phyloP scores from a whole-genome alignment of 805 yeast species.

The Sugiyamaella smithiae region DNA sequence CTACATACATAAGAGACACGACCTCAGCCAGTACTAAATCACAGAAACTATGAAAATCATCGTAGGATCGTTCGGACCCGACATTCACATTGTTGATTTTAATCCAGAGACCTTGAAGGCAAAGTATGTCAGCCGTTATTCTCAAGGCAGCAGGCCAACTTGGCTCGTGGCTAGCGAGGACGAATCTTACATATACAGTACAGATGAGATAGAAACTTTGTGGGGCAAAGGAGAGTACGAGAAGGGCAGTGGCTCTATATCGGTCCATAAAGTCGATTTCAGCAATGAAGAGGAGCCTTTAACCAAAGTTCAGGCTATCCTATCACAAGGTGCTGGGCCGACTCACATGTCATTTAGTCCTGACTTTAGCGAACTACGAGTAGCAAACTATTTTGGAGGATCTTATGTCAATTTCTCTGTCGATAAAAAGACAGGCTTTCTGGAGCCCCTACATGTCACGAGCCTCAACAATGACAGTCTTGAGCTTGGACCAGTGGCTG shows the following conservation, averaged over 20 bases:
- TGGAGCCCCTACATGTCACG: conserved; percentile 4
- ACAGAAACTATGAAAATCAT: conserved; percentile 13
- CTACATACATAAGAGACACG: no score
- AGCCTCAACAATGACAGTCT: not conserved
- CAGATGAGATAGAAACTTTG: conserved; percentile 11
- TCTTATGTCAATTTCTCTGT: conserved; percentile 1
- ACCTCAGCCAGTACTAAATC: no score
- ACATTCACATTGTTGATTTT: conserved; percentile 10
- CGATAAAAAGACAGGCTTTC: conserved; percentile 3
- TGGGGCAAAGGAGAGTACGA: conserved; percentile 10
- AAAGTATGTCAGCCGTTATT: not conserved
- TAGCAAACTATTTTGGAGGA: conserved; percentile 15
- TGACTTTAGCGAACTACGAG: not conserved
- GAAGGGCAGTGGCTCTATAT: conserved; percentile 7
- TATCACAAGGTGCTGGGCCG: conserved; percentile 13
- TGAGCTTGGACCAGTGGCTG: conserved; percentile 11
- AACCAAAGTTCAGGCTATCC: conserved; percentile 4
- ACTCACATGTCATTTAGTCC: conserved; percentile 11
- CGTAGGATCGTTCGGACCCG: conserved; percentile 13
- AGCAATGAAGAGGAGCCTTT: not conserved
- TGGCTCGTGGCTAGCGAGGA: conserved; percentile 9
- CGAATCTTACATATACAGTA: conserved; percentile 1
- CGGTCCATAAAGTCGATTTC: conserved; percentile 3
- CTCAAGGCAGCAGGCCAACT: conserved; percentile 10
- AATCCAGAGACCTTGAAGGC: not conserved